Conservation (phyloP, 2,329 filamentous ascomycete genomes). For the Arachnopeziza araneosa region DNA sequence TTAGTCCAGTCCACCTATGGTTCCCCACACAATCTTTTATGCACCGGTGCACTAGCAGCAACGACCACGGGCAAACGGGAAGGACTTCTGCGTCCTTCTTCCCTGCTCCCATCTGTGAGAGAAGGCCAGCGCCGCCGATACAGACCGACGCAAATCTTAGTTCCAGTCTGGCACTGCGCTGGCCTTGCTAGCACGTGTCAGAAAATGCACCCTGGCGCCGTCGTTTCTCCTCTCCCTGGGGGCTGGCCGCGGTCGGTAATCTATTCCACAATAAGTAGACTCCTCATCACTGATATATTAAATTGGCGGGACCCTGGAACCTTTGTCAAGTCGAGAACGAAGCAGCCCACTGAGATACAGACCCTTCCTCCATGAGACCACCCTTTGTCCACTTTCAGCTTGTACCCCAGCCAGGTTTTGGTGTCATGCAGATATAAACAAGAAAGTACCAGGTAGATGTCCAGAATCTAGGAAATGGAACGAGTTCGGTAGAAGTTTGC, state of each 20-base stretch:
- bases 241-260: too few species aligned
- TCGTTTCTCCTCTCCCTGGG: not conserved
- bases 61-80: not conserved
- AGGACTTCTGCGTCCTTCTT: not conserved
- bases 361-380: constrained; percentile 3
- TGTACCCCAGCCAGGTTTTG: constrained; percentile 3
- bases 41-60: not conserved
- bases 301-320: not conserved
- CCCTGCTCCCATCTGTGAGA: not conserved
- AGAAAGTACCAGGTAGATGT: not conserved
- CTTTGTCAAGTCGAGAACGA: not conserved
- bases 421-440: constrained; percentile 15
- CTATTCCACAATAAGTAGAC: not conserved
- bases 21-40: not conserved
- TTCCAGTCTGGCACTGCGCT: not conserved
- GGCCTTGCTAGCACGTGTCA: not conserved
- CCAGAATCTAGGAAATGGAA: not conserved
- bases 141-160: not conserved
- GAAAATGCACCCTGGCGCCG: not conserved
- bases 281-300: not conserved
- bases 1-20: constrained; percentile 2
- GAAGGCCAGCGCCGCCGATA: not conserved
- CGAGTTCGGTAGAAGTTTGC: not conserved
- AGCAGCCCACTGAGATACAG: not conserved
- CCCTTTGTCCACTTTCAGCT: not conserved